Percentiles rank a stretch among this genome's conserved stretches.
These are phyloP conservation scores for Murraya koenigii DNA, from an alignment of 345 rosid genomes.

Conservation along the genomic window DNA sequence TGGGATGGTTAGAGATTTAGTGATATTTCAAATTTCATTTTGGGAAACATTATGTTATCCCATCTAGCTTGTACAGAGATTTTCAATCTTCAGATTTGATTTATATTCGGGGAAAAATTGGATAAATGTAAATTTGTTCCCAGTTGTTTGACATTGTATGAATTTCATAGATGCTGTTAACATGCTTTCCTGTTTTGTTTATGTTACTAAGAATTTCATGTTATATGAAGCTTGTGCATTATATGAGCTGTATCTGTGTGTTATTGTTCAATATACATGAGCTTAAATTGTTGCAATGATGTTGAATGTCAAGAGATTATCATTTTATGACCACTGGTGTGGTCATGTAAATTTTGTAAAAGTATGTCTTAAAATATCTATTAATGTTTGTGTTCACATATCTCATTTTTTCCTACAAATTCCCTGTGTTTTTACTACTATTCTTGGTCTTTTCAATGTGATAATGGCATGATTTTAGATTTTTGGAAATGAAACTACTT, in stretches of 20 bases:
- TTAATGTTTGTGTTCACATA: conserved; percentile 4
- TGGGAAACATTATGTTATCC: background rate
- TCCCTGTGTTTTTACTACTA: background rate
- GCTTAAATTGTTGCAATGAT: background rate
- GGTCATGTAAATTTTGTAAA: background rate
- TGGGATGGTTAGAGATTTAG: background rate
- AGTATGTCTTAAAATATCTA: background rate
- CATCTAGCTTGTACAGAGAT: background rate
- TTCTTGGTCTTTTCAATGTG: background rate
- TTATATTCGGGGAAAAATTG: too few relatives aligned
- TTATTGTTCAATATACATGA: background rate
- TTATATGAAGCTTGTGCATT: background rate
- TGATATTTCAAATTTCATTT: background rate
- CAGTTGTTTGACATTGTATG: background rate
- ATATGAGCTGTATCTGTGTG: background rate
- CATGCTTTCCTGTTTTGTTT: background rate
- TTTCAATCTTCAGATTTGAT: background rate
- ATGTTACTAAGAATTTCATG: background rate
- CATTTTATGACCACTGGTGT: background rate
- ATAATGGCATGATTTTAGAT: background rate
- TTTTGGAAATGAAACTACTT: background rate
- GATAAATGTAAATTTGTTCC: too few relatives aligned
- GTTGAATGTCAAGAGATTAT: background rate
- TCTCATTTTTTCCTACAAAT: background rate
- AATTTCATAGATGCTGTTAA: background rate